Evolutionary conservation across 139 green algal genomes (phyloP).

Genomic region (Coccomyxa sp.): DNA sequence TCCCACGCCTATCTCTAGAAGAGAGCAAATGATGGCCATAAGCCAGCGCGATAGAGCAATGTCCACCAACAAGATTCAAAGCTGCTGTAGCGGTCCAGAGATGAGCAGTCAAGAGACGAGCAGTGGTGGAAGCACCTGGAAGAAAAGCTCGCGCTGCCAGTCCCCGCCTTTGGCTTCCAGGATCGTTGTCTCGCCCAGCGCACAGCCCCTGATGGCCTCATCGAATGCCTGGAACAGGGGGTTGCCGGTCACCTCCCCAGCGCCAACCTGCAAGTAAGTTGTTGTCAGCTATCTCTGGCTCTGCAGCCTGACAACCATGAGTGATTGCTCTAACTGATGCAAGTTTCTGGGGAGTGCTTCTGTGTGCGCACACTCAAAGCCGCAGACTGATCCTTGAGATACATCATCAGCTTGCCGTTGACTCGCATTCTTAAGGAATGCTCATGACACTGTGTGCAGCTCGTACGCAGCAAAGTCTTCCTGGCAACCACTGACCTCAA

Average conservation of each 20-base stretch:
- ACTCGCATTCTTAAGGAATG: no score
- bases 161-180: conserved; percentile 50
- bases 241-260: conserved; percentile 64
- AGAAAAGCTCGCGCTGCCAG: conserved; percentile 68
- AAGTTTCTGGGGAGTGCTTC: neutral
- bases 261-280: conserved; percentile 67
- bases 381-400: no score
- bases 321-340: neutral
- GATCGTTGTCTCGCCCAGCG: conserved; percentile 33
- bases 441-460: neutral
- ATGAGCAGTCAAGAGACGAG: no score
- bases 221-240: conserved; percentile 73
- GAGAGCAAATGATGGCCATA: no score
- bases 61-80: no score
- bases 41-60: no score
- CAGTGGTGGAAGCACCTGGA: conserved; percentile 15
- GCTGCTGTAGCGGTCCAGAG: no score
- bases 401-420: no score
- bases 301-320: neutral
- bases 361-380: neutral
- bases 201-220: conserved; percentile 53
- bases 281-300: neutral
- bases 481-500: no score
- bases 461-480: neutral
- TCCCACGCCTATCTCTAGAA: no score